Conservation (phyloP, 2,329 filamentous ascomycete species). For the Leptodontidium sp. region DNA sequence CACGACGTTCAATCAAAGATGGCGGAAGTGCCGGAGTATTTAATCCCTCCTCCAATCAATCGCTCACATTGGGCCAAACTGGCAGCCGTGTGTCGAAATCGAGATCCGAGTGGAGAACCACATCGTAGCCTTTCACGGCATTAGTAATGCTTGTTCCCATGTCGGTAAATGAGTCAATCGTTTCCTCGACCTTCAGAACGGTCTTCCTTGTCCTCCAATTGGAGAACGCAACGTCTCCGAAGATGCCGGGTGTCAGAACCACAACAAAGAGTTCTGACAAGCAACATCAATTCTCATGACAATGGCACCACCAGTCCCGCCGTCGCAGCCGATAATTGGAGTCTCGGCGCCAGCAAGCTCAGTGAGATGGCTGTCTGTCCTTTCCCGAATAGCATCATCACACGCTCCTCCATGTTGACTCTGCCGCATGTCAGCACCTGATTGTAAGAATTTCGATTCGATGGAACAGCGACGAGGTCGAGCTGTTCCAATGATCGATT, state of each 20-base stretch:
- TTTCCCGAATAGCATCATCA: conserved; percentile 32
- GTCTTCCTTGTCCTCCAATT: background rate
- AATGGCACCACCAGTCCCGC: background rate
- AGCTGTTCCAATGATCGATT: conserved; percentile 16
- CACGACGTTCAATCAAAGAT: conserved; percentile 2
- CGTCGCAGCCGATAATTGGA: conserved; percentile 14
- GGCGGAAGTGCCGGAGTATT: conserved; percentile 24
- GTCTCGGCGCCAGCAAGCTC: background rate
- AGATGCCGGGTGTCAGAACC: conserved; percentile 7
- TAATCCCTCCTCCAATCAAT: background rate
- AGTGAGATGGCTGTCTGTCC: conserved; percentile 18
- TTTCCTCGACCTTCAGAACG: background rate
- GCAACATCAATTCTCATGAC: conserved; percentile 9
- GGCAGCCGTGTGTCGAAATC: background rate
- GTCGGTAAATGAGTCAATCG: conserved; percentile 25
- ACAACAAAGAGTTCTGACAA: background rate
- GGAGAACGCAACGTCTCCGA: conserved; percentile 6
- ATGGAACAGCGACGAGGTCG: background rate
- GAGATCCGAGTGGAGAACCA: background rate
- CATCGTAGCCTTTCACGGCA: conserved; percentile 13
- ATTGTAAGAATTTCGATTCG: conserved; percentile 9
- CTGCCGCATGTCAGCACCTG: conserved; percentile 27
- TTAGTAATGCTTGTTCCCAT: conserved; percentile 25
- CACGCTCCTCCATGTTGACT: conserved; percentile 22
- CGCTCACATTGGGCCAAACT: background rate